phyloP scores from a whole-genome alignment of 208 protist genomes.

The Trypanosoma mega region DNA sequence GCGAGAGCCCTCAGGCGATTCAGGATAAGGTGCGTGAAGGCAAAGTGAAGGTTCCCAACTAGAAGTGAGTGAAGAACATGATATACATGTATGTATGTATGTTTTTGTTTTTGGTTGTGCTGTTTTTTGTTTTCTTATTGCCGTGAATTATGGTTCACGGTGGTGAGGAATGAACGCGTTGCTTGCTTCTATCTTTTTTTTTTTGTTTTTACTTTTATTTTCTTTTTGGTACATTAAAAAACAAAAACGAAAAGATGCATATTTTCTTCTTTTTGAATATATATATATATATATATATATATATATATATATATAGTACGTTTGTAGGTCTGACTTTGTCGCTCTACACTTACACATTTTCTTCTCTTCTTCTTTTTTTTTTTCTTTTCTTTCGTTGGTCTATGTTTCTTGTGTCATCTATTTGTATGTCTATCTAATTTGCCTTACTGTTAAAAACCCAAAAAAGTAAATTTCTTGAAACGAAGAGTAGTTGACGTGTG shows the following conservation, averaged over 20 bases:
- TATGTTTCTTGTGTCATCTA: no score
- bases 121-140: conserved; percentile 5
- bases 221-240: neutral
- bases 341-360: no score
- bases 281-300: neutral
- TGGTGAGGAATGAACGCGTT: neutral
- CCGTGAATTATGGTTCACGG: no score
- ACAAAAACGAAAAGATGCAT: conserved; percentile 1
- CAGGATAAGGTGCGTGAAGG: conserved; percentile 94
- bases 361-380: no score
- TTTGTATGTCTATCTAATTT: no score
- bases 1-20: conserved; percentile 92
- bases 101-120: neutral
- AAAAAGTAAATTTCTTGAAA: no score
- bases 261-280: conserved; percentile 25
- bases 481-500: no score
- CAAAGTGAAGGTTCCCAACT: conserved; percentile 88
- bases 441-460: no score
- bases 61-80: conserved; percentile 18
- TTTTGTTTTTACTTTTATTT: neutral
- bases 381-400: no score
- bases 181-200: neutral
- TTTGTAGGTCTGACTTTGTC: neutral
- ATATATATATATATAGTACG: no score
- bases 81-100: neutral